Conservation (phyloP, 2,329 filamentous ascomycete genomes). For the Colletotrichum costaricense region DNA sequence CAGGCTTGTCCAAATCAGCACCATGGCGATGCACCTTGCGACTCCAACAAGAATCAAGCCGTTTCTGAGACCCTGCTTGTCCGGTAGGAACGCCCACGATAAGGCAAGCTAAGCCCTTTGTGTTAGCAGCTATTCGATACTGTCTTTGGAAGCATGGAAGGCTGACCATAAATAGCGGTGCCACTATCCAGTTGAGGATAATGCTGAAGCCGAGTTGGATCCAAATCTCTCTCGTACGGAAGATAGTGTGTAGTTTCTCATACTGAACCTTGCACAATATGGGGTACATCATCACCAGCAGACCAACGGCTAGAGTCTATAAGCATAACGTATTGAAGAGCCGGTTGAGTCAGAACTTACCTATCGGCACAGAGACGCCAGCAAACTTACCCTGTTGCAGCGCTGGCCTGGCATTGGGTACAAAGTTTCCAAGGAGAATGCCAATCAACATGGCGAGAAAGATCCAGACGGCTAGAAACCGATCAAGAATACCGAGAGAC, state of each 20-base stretch:
- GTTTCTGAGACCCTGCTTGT: constrained; percentile 66
- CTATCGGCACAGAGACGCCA: constrained; percentile 74
- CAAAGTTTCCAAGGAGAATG: constrained; percentile 81
- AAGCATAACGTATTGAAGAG: neutral
- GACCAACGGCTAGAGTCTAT: constrained; percentile 70
- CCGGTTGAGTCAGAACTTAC: constrained; percentile 46
- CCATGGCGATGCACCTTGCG: constrained; percentile 89
- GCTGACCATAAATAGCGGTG: constrained; percentile 82
- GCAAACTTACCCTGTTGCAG: constrained; percentile 80
- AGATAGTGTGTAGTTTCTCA: constrained; percentile 77
- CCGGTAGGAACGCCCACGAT: constrained; percentile 75
- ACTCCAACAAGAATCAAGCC: constrained; percentile 86
- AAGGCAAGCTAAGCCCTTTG: constrained; percentile 63
- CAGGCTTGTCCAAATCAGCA: constrained; percentile 78
- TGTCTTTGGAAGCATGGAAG: neutral
- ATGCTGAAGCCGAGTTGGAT: constrained; percentile 83
- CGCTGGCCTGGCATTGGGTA: constrained; percentile 68
- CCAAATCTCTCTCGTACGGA: constrained; percentile 74
- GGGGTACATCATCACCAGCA: constrained; percentile 95
- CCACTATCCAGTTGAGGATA: constrained; percentile 84
- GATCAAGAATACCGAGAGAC: constrained; percentile 69
- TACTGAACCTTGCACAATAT: constrained; percentile 89
- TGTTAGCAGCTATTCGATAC: neutral
- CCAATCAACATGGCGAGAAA: constrained; percentile 82
- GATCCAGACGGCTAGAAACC: constrained; percentile 78